A percentile compares a stretch with the other conserved stretches of the same genome.
Conservation (phyloP, 768 basidiomycete genomes). For the Cubamyces lactineus region DNA sequence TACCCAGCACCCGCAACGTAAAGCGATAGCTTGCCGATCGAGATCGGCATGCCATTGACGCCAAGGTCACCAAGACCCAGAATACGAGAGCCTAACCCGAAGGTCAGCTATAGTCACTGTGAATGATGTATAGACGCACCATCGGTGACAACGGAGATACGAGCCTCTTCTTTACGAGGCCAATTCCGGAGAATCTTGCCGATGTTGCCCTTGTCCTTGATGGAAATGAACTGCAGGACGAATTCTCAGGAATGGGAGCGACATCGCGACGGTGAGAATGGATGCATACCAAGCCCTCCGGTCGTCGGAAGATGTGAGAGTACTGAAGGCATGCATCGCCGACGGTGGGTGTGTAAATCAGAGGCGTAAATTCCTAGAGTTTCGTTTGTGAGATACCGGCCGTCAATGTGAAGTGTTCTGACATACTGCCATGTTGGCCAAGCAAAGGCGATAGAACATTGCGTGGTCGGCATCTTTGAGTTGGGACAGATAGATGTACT, state of each 20-base stretch:
- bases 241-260: neutral
- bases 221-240: slow-evolving; percentile 64
- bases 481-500: slow-evolving; percentile 82
- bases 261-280: neutral
- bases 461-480: slow-evolving; percentile 72
- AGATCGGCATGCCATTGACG: slow-evolving; percentile 85
- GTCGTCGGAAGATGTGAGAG: slow-evolving; percentile 74
- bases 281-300: slow-evolving; percentile 66
- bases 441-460: slow-evolving; percentile 79
- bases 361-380: slow-evolving; percentile 60
- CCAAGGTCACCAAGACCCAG: slow-evolving; percentile 87
- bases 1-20: slow-evolving; percentile 92
- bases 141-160: slow-evolving; percentile 92
- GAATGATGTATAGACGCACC: slow-evolving; percentile 45
- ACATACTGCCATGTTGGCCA: slow-evolving; percentile 68
- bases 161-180: slow-evolving; percentile 73
- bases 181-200: slow-evolving; percentile 69
- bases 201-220: slow-evolving; percentile 84
- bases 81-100: slow-evolving; percentile 72
- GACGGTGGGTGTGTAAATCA: slow-evolving; percentile 92
- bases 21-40: slow-evolving; percentile 90
- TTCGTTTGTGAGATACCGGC: too few relatives aligned
- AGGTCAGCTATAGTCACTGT: neutral
- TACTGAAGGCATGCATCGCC: slow-evolving; percentile 89
- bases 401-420: too few relatives aligned